A percentile compares a stretch with the other conserved stretches of the same genome.
Conservation (phyloP, 139 green algal genomes). For the Haematococcus sp. region DNA sequence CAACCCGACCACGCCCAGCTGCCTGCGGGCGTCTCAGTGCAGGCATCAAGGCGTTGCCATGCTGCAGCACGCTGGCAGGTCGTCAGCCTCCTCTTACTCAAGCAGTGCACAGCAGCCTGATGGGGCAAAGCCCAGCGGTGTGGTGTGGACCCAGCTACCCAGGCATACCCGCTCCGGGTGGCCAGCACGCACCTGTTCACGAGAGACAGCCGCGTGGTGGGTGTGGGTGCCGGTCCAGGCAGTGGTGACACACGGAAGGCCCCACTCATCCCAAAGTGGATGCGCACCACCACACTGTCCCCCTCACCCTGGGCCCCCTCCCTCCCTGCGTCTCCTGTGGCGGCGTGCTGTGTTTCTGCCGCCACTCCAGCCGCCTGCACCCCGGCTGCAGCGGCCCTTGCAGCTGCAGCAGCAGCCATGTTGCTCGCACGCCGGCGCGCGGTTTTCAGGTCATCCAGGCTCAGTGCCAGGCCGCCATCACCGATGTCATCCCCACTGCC, state of each 20-base stretch:
- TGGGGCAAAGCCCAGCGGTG: no score
- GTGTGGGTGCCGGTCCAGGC: constrained; percentile 41
- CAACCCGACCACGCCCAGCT: constrained; percentile 52
- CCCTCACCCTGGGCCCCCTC: neutral
- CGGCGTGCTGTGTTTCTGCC: neutral
- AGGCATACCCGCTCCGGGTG: neutral
- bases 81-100: no score
- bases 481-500: no score
- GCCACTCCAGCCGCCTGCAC: neutral
- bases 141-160: no score
- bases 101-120: neutral
- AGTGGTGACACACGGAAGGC: constrained; percentile 31
- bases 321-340: neutral
- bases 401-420: neutral
- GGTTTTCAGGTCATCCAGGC: no score
- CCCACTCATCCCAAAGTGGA: constrained; percentile 86
- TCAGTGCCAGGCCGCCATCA: no score
- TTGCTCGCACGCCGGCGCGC: no score
- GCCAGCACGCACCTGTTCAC: constrained; percentile 15
- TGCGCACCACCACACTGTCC: neutral
- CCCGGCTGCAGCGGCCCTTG: neutral
- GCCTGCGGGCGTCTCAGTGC: neutral
- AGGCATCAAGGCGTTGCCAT: no score
- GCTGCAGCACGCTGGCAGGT: no score
- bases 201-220: constrained; percentile 65